phyloP scores from a whole-genome alignment of 2,329 filamentous ascomycete genomes.

The Aspergillus flavus region DNA sequence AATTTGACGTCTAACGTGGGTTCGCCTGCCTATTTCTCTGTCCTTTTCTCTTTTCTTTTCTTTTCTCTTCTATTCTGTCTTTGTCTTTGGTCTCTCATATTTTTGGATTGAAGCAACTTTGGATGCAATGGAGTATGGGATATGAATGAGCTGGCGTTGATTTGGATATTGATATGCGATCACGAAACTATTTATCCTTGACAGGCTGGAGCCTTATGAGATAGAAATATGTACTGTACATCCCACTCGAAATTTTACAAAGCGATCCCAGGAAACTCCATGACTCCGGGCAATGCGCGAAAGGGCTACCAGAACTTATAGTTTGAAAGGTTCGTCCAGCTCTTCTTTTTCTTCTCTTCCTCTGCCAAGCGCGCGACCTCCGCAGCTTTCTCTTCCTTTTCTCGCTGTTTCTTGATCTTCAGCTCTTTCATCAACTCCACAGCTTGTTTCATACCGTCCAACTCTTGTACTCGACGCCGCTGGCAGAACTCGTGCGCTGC shows the following conservation, averaged over 20 bases:
- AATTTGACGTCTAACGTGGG: slow-evolving; percentile 37
- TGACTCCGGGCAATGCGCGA: slow-evolving; percentile 30
- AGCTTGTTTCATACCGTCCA: slow-evolving; percentile 79
- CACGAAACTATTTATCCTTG: slow-evolving; percentile 12
- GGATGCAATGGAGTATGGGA: slow-evolving; percentile 8
- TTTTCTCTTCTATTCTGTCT: neutral
- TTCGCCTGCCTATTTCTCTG: neutral
- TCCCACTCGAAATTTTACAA: slow-evolving; percentile 27
- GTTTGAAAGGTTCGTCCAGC: slow-evolving; percentile 47
- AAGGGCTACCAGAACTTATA: slow-evolving; percentile 50
- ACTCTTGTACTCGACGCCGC: slow-evolving; percentile 71
- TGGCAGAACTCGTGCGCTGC: slow-evolving; percentile 84
- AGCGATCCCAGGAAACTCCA: slow-evolving; percentile 32
- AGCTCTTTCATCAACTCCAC: slow-evolving; percentile 80
- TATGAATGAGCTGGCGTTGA: slow-evolving; percentile 11
- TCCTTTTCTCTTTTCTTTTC: neutral
- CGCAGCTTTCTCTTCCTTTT: slow-evolving; percentile 46
- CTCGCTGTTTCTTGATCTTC: slow-evolving; percentile 64
- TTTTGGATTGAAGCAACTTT: slow-evolving; percentile 2
- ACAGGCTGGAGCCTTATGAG: slow-evolving; percentile 13
- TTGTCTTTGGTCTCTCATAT: neutral
- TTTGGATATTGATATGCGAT: slow-evolving; percentile 17
- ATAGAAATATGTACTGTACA: slow-evolving; percentile 27
- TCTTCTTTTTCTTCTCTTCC: slow-evolving; percentile 45
- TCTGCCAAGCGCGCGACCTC: slow-evolving; percentile 39